Evolutionary conservation across 441 rosid species (phyloP).

Genomic region (Aquilaria agallochum): DNA sequence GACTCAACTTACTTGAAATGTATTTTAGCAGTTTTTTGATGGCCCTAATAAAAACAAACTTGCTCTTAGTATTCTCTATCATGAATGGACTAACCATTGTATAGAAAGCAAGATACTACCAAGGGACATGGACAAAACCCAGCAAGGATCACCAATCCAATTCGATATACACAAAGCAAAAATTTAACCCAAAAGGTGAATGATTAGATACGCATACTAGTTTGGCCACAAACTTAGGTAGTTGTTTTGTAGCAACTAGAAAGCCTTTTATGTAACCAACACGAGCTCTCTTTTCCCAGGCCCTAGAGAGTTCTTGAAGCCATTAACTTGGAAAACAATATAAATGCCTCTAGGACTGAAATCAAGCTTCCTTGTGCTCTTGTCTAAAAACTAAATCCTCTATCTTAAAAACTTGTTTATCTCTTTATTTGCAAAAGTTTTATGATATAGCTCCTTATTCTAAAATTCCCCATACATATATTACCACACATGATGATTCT

Average conservation of each 20-base stretch:
- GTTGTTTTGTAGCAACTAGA: slow-evolving; percentile 49
- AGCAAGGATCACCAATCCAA: no score
- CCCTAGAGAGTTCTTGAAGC: slow-evolving; percentile 53
- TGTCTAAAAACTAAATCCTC: slow-evolving; percentile 55
- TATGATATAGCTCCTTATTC: slow-evolving; percentile 39
- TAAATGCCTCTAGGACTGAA: slow-evolving; percentile 44
- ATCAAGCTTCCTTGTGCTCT: slow-evolving; percentile 42
- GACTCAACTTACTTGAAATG: no score
- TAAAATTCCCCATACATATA: slow-evolving; percentile 43
- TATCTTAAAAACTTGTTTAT: slow-evolving; percentile 41
- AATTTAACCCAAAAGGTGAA: background rate
- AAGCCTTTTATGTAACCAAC: slow-evolving; percentile 43
- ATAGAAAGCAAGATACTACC: no score
- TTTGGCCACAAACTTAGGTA: slow-evolving; percentile 52
- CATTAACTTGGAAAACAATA: slow-evolving; percentile 44
- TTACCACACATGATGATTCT: slow-evolving; percentile 48
- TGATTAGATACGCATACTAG: slow-evolving; percentile 27
- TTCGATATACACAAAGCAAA: no score
- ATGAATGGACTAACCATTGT: no score
- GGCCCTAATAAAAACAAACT: no score
- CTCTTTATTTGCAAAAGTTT: slow-evolving; percentile 35
- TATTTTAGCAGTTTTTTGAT: no score
- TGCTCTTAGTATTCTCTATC: no score
- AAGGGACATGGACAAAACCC: no score
- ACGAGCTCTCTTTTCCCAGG: slow-evolving; percentile 39